A percentile compares a stretch with the other conserved stretches of the same genome.
Evolutionary conservation across 208 protist genomes (phyloP).

Genomic region (Crithidia bombi): DNA sequence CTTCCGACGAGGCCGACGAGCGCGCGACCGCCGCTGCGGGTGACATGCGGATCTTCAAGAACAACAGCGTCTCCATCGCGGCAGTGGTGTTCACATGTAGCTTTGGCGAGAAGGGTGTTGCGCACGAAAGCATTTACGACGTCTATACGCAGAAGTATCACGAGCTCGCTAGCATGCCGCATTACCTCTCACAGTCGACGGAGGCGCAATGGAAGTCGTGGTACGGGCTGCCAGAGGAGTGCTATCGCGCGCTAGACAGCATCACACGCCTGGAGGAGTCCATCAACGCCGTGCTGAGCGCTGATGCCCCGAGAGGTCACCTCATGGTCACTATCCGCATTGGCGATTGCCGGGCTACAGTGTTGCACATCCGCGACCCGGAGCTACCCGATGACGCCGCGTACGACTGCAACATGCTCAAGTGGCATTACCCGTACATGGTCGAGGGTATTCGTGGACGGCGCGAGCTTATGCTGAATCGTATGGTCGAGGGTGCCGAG

Average conservation of each 20-base stretch:
- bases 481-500: constrained; percentile 84
- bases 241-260: constrained; percentile 69
- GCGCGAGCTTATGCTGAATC: constrained; percentile 77
- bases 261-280: constrained; percentile 77
- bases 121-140: constrained; percentile 74
- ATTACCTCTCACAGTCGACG: constrained; percentile 50
- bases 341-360: constrained; percentile 79
- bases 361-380: constrained; percentile 78
- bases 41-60: constrained; percentile 76
- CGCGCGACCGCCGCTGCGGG: constrained; percentile 29
- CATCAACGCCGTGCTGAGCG: constrained; percentile 65
- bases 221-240: constrained; percentile 60
- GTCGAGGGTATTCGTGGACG: constrained; percentile 67
- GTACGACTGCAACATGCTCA: constrained; percentile 86
- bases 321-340: constrained; percentile 88
- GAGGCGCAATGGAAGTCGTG: constrained; percentile 72
- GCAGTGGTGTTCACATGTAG: constrained; percentile 82
- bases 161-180: constrained; percentile 42
- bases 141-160: constrained; percentile 37
- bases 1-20: constrained; percentile 32
- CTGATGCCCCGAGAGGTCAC: constrained; percentile 65
- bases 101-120: constrained; percentile 58
- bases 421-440: constrained; percentile 87
- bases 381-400: constrained; percentile 69
- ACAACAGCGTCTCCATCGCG: constrained; percentile 83